A percentile compares a stretch with the other conserved stretches of the same genome.
These are phyloP conservation scores for Gyrodon lividus DNA, from an alignment of 768 basidiomycete genomes.

Conservation along the genomic window DNA sequence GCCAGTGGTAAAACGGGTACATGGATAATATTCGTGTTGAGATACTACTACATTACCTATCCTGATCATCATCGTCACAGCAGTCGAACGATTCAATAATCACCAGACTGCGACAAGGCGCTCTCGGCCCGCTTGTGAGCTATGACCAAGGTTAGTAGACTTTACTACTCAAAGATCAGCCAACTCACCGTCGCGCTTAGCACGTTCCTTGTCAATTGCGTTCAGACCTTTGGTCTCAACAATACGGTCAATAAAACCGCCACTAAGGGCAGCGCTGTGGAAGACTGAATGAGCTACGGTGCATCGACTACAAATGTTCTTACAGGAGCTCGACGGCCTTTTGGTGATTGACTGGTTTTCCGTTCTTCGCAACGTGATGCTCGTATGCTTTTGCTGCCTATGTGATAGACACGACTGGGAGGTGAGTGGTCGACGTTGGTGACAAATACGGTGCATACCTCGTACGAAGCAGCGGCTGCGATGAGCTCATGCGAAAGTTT, in stretches of 20 bases:
- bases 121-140: slow-evolving; percentile 11
- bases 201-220: slow-evolving; percentile 13
- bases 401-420: neutral
- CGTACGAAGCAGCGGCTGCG: slow-evolving; percentile 29
- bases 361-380: slow-evolving; percentile 15
- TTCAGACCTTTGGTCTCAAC: slow-evolving; percentile 28
- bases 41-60: neutral
- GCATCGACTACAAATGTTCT: neutral
- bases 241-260: slow-evolving; percentile 25
- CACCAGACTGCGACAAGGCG: slow-evolving; percentile 13
- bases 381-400: slow-evolving; percentile 33
- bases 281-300: neutral
- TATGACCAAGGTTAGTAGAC: slow-evolving; percentile 6
- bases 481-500: slow-evolving; percentile 28
- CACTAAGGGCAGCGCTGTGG: slow-evolving; percentile 25
- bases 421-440: neutral
- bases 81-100: slow-evolving; percentile 11
- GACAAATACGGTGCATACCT: slow-evolving; percentile 2
- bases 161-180: no score
- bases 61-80: neutral
- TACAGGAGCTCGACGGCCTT: slow-evolving; percentile 27
- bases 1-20: neutral
- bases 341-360: slow-evolving; percentile 24
- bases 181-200: slow-evolving; percentile 23
- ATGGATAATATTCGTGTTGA: slow-evolving; percentile 6